These are phyloP conservation scores for Isabelozyma pseudorhagii DNA, from an alignment of 805 yeast species.

Conservation along the genomic window DNA sequence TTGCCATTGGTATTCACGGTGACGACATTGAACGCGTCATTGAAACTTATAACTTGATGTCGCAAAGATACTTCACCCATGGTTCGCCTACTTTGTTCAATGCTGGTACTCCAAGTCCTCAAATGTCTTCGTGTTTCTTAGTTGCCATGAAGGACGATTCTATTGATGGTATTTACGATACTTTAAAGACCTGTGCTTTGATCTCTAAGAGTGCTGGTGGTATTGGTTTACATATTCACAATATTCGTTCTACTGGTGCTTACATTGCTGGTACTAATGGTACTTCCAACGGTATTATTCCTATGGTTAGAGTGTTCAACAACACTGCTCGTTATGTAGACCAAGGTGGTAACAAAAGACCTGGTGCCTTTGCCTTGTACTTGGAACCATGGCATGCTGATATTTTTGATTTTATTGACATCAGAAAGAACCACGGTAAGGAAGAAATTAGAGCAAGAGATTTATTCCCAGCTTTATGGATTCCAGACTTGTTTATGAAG, in stretches of 20 bases:
- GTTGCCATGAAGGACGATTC: constrained; percentile 64
- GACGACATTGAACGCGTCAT: constrained; percentile 49
- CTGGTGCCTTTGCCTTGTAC: constrained; percentile 62
- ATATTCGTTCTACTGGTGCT: constrained; percentile 57
- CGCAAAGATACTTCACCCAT: constrained; percentile 56
- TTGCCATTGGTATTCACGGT: constrained; percentile 59
- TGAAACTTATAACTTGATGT: constrained; percentile 59
- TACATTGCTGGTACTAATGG: constrained; percentile 64
- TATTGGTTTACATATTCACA: constrained; percentile 60
- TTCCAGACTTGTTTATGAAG: constrained; percentile 61
- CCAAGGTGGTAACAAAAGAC: constrained; percentile 65
- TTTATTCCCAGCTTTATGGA: constrained; percentile 62
- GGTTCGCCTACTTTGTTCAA: constrained; percentile 63
- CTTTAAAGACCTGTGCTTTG: constrained; percentile 58
- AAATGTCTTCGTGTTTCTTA: constrained; percentile 61
- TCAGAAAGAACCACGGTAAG: constrained; percentile 62
- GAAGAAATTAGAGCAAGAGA: constrained; percentile 64
- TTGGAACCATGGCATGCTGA: constrained; percentile 65
- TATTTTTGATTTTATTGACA: constrained; percentile 55
- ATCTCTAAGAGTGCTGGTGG: constrained; percentile 65
- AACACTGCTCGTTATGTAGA: constrained; percentile 63
- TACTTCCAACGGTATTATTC: constrained; percentile 59
- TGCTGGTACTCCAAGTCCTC: constrained; percentile 60
- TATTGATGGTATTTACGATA: constrained; percentile 60
- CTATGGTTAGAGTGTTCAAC: constrained; percentile 62